Conservation (phyloP, 768 basidiomycete species). For the Hysterangium stoloniferum region DNA sequence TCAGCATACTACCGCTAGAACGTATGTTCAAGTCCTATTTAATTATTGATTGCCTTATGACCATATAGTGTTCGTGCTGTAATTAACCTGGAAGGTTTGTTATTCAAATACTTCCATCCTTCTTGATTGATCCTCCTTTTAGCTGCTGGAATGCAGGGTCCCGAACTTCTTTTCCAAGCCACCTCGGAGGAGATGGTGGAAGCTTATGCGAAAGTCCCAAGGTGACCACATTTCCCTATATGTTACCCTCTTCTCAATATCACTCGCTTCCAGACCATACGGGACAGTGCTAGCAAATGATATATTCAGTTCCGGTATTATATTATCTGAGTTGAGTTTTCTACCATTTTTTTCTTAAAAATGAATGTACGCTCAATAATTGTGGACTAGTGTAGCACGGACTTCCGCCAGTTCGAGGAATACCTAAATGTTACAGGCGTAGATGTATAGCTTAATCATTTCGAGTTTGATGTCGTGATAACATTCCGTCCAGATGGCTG, state of each 20-base stretch:
- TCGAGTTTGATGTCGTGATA: not conserved
- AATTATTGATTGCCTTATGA: not conserved
- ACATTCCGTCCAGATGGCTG: conserved; percentile 58
- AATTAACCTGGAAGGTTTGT: conserved; percentile 81
- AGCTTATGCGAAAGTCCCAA: conserved; percentile 78
- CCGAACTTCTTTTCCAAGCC: conserved; percentile 90
- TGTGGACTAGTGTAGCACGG: conserved; percentile 50
- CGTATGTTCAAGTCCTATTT: conserved; percentile 37
- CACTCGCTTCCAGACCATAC: conserved; percentile 48
- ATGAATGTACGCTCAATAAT: conserved; percentile 7
- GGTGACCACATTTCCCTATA: conserved; percentile 31
- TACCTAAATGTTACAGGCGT: conserved; percentile 88
- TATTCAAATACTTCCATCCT: not conserved
- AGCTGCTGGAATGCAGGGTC: conserved; percentile 85
- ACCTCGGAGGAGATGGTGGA: conserved; percentile 93
- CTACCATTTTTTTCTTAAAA: not conserved
- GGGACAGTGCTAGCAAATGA: conserved; percentile 89
- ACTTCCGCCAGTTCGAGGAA: conserved; percentile 89
- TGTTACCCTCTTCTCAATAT: not conserved
- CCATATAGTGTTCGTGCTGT: conserved; percentile 63
- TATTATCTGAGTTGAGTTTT: conserved; percentile 75
- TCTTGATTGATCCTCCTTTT: not conserved
- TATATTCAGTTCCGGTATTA: conserved; percentile 83
- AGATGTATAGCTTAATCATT: conserved; percentile 49
- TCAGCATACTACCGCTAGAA: conserved; percentile 67